phyloP scores from a whole-genome alignment of 202 grass and related monocot species.

The Miscanthus sacchariflorus region DNA sequence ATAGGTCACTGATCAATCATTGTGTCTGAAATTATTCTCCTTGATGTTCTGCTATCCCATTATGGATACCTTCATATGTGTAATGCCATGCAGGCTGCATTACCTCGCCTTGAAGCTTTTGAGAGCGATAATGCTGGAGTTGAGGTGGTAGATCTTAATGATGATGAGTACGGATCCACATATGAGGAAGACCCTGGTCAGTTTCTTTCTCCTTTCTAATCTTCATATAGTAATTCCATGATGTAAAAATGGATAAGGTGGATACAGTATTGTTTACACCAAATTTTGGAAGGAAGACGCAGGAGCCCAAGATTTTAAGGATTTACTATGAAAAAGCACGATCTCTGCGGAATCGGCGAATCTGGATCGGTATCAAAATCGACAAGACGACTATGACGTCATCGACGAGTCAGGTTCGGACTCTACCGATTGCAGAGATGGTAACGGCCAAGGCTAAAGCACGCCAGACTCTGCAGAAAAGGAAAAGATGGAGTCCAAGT shows the following conservation, averaged over 20 bases:
- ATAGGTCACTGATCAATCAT: not conserved
- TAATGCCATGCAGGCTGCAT: not conserved
- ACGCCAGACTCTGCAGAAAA: too few species aligned
- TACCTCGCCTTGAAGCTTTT: not conserved
- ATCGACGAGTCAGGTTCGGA: too few species aligned
- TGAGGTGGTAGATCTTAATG: not conserved
- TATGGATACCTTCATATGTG: not conserved
- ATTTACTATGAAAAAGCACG: too few species aligned
- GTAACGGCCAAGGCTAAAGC: too few species aligned
- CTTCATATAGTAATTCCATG: not conserved
- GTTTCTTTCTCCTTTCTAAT: constrained; percentile 3
- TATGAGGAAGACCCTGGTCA: constrained; percentile 79
- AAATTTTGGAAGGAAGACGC: too few species aligned
- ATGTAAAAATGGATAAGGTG: not conserved
- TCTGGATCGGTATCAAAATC: too few species aligned
- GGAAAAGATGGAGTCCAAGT: too few species aligned
- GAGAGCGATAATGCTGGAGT: not conserved
- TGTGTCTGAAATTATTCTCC: not conserved
- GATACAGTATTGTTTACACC: not conserved
- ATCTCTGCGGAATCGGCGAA: too few species aligned
- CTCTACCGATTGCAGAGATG: too few species aligned
- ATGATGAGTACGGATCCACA: not conserved
- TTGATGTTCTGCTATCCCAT: not conserved
- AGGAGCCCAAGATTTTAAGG: too few species aligned
- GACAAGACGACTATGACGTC: too few species aligned